Evolutionary conservation across 2,329 filamentous ascomycete species (phyloP), one percentile per base, ranked within the genome.

Genomic region (Camillea tinctor): DNA sequence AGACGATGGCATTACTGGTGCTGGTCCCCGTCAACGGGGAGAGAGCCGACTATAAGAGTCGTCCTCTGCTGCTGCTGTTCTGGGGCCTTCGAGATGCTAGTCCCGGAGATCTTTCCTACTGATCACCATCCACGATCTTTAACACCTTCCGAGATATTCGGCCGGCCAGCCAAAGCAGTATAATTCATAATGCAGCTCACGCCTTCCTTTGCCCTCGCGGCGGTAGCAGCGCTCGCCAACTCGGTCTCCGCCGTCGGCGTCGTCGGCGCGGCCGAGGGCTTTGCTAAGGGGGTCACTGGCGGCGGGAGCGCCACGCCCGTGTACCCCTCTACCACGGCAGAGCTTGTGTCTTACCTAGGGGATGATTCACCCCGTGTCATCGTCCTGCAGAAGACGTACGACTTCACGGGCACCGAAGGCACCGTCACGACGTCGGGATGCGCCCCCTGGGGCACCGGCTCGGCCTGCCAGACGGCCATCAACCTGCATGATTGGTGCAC

Each of bases 291-390:
- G 54, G 82, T 84, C 24, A 88, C 86, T 19, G 86, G 86, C 44
- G 86, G 86, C 68, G 85, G 84, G 56, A 77, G 66, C 60, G 84
- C 82, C 21, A 73, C 77, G 8, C 72, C 83, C 24, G 83, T 83
- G 19, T 83, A 84, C 66, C 85, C 85, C 13, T 76, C 71, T 19
- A 82, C 77, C 54, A 85, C 73, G 50, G 78, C 74, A 22, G 78
- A 89, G 79, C 81, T 88, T 52, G 81, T 83, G 71, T 79, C 76
- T 48, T 88, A 87, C 75, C 80, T 89, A 4, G 77, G 77, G 8
- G 84, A 87, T 71, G 74, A 73, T 57, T 71, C 76, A 20, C 67
- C 85, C 13, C 81, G 84, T 22, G 81, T 83, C 61, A 88, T 89
- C 66, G 78, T 88, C 57, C 76, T 88, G 24, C 79, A 80, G 69